Conservation (phyloP, 176 grass and related monocot species). For the Triticum timopheevii region DNA sequence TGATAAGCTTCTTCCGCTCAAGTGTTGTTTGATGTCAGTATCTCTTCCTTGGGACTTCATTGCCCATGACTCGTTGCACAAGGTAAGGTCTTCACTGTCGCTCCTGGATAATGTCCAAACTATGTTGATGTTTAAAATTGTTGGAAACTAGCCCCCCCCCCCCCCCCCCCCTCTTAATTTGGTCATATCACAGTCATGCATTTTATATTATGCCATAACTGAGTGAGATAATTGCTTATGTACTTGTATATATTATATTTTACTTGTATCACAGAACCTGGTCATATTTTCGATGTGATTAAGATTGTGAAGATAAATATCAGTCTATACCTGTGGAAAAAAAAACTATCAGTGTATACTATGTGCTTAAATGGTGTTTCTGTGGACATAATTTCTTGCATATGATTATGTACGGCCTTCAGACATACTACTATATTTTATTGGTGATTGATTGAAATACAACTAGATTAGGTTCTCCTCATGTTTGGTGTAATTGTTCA, state of each 20-base stretch:
- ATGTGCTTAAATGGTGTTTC: not conserved
- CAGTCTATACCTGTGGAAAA: not conserved
- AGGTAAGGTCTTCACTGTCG: slow-evolving; percentile 37
- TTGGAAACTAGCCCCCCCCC: too few relatives aligned
- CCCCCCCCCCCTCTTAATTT: too few relatives aligned
- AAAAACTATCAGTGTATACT: not conserved
- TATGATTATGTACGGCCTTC: not conserved
- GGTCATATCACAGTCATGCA: not conserved
- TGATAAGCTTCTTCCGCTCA: slow-evolving; percentile 73
- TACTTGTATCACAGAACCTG: not conserved
- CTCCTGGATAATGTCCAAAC: too few relatives aligned
- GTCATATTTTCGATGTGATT: not conserved
- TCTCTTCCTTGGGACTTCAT: slow-evolving; percentile 94
- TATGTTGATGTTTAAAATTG: too few relatives aligned
- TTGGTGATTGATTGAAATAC: not conserved
- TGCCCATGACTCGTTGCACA: slow-evolving; percentile 80
- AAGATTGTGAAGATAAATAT: not conserved
- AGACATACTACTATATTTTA: not conserved
- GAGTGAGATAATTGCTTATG: not conserved
- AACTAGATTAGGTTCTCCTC: not conserved
- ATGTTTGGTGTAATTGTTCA: slow-evolving; percentile 5
- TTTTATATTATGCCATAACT: not conserved
- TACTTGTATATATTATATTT: not conserved
- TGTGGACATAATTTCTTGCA: not conserved
- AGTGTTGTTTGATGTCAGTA: slow-evolving; percentile 91